Percentiles rank a stretch among this genome's conserved stretches.
phyloP scores from a whole-genome alignment of 352 stramenopile genomes.

The Phytophthora multivora region DNA sequence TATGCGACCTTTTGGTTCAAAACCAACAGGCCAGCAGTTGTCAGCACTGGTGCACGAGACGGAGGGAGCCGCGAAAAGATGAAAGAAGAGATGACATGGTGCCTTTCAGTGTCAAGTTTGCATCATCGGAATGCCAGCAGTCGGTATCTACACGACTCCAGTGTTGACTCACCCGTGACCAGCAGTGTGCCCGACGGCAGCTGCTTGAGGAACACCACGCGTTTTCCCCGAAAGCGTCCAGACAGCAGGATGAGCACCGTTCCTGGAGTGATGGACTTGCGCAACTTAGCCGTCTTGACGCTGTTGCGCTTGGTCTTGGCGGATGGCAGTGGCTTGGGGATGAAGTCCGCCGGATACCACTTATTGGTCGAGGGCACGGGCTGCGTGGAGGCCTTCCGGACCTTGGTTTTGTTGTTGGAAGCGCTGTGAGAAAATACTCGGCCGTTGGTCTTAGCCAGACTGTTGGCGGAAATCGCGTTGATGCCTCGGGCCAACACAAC shows the following conservation, averaged over 20 bases:
- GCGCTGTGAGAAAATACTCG: slow-evolving; percentile 46
- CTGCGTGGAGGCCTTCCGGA: slow-evolving; percentile 10
- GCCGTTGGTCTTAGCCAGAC: slow-evolving; percentile 64
- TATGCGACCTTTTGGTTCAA: no score
- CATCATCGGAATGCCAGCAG: slow-evolving; percentile 53
- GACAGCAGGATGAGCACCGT: slow-evolving; percentile 97
- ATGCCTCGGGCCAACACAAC: slow-evolving; percentile 71
- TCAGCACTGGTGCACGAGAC: background rate
- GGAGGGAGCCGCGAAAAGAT: slow-evolving; percentile 4
- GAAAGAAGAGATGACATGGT: slow-evolving; percentile 15
- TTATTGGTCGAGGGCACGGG: slow-evolving; percentile 92
- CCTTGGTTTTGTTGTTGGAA: slow-evolving; percentile 26
- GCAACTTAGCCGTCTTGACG: slow-evolving; percentile 93
- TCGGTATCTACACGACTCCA: background rate
- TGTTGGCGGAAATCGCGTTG: slow-evolving; percentile 80
- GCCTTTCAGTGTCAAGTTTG: slow-evolving; percentile 69
- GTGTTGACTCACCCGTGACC: slow-evolving; percentile 78
- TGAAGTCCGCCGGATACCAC: slow-evolving; percentile 77
- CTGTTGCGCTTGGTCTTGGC: slow-evolving; percentile 76
- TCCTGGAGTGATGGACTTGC: slow-evolving; percentile 95
- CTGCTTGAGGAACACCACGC: slow-evolving; percentile 98
- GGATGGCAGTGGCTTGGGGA: slow-evolving; percentile 60
- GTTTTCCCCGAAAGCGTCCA: slow-evolving; percentile 97
- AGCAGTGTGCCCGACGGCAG: slow-evolving; percentile 96
- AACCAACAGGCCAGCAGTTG: background rate